A percentile compares a stretch with the other conserved stretches of the same genome.
phyloP scores from a whole-genome alignment of 2,329 filamentous ascomycete species.

The Sporothrix humicola region DNA sequence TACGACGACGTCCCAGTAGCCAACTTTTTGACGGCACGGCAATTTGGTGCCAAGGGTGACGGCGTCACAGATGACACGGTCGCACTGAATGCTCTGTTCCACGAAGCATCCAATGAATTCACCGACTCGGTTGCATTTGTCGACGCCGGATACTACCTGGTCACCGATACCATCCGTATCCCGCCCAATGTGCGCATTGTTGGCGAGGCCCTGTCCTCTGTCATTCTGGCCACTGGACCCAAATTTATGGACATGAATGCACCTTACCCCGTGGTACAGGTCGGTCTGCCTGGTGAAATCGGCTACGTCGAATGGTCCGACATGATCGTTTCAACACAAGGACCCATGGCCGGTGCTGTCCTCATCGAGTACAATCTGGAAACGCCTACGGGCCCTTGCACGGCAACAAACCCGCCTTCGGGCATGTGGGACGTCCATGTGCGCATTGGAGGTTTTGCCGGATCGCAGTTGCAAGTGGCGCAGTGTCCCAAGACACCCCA shows the following conservation, averaged over 20 bases:
- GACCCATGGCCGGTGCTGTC: slow-evolving; percentile 69
- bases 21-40: slow-evolving; percentile 72
- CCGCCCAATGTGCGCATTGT: slow-evolving; percentile 60
- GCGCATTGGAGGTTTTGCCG: slow-evolving; percentile 73
- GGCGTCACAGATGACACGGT: slow-evolving; percentile 76
- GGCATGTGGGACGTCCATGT: slow-evolving; percentile 79
- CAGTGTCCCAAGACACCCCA: slow-evolving; percentile 65
- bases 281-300: slow-evolving; percentile 63
- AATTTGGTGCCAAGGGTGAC: slow-evolving; percentile 72
- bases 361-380: slow-evolving; percentile 76
- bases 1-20: slow-evolving; percentile 66
- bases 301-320: slow-evolving; percentile 75
- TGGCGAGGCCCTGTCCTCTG: slow-evolving; percentile 62
- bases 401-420: slow-evolving; percentile 45
- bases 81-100: slow-evolving; percentile 62
- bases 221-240: slow-evolving; percentile 61
- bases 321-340: slow-evolving; percentile 72
- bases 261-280: slow-evolving; percentile 68
- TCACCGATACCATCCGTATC: slow-evolving; percentile 60
- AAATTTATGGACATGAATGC: slow-evolving; percentile 62
- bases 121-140: slow-evolving; percentile 61
- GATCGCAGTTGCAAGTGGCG: slow-evolving; percentile 69
- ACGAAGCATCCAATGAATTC: slow-evolving; percentile 44
- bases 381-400: slow-evolving; percentile 44
- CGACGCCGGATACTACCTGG: slow-evolving; percentile 66